These are phyloP conservation scores for Artemisia tridentata DNA, from an alignment of 129 eudicot species.

Conservation along the genomic window DNA sequence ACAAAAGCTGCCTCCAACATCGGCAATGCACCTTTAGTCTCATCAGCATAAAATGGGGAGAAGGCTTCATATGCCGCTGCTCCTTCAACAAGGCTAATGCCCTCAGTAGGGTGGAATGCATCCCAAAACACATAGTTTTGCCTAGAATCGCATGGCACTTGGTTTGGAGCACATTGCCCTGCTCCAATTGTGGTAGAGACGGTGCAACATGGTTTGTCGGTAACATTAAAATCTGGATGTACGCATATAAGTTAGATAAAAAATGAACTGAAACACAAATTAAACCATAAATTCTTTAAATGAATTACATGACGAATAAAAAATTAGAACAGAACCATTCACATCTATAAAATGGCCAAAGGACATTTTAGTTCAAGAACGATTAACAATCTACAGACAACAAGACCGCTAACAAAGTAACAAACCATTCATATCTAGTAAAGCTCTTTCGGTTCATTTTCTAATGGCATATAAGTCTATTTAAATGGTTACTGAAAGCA, in stretches of 20 bases:
- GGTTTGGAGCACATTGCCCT: slow-evolving; percentile 37
- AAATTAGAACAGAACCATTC: no score
- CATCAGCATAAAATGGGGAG: slow-evolving; percentile 18
- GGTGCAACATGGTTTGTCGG: slow-evolving; percentile 32
- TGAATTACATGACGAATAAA: no score
- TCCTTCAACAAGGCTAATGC: slow-evolving; percentile 17
- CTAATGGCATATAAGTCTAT: no score
- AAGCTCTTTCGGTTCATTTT: no score
- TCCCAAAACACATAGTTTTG: slow-evolving; percentile 39
- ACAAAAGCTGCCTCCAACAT: not conserved
- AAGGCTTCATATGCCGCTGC: slow-evolving; percentile 9
- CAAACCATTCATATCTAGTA: no score
- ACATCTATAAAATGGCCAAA: no score
- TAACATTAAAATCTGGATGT: slow-evolving; percentile 27
- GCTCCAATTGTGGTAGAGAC: slow-evolving; percentile 24
- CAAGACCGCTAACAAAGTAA: no score
- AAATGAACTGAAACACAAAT: no score
- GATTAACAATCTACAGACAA: no score
- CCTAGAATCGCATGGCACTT: slow-evolving; percentile 27
- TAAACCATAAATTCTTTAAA: no score
- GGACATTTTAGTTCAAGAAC: no score
- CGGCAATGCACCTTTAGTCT: not conserved
- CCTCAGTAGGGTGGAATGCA: slow-evolving; percentile 41
- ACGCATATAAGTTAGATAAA: not conserved
- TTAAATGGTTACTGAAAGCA: no score